Percentiles rank a stretch among this genome's conserved stretches.
Evolutionary conservation across 2,329 filamentous ascomycete species (phyloP).

Genomic region (Monosporascus sp.): DNA sequence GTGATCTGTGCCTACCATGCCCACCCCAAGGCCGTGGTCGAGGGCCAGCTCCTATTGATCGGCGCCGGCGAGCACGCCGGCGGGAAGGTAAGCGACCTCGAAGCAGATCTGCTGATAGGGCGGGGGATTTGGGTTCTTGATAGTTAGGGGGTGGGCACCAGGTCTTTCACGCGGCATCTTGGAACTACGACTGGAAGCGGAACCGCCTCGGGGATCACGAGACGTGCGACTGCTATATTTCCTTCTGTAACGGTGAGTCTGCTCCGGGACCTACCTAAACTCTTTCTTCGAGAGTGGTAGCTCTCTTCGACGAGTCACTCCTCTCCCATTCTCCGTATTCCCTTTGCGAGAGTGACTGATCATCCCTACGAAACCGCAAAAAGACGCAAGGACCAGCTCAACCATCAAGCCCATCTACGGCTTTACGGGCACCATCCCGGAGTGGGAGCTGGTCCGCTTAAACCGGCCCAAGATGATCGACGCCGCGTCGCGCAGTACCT

Average conservation of each 20-base stretch:
- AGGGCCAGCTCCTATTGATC: constrained; percentile 26
- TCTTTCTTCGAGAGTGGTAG: no score
- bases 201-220: constrained; percentile 17
- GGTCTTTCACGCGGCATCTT: constrained; percentile 22
- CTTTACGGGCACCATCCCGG: constrained; percentile 16
- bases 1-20: constrained; percentile 22
- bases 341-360: no score
- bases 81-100: constrained; percentile 8
- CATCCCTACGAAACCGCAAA: no score
- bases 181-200: constrained; percentile 25
- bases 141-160: not conserved
- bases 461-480: not conserved
- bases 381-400: constrained; percentile 15
- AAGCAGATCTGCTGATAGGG: no score
- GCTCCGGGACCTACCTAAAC: not conserved
- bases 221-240: constrained; percentile 23
- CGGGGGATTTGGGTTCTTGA: no score
- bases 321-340: no score
- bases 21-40: constrained; percentile 15
- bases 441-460: not conserved
- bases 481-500: not conserved
- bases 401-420: constrained; percentile 22
- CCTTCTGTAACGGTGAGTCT: constrained; percentile 15
- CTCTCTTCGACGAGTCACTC: no score
- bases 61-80: constrained; percentile 27